These are phyloP conservation scores for Calonectria pteridis DNA, from an alignment of 2,329 filamentous ascomycete genomes.

Conservation along the genomic window DNA sequence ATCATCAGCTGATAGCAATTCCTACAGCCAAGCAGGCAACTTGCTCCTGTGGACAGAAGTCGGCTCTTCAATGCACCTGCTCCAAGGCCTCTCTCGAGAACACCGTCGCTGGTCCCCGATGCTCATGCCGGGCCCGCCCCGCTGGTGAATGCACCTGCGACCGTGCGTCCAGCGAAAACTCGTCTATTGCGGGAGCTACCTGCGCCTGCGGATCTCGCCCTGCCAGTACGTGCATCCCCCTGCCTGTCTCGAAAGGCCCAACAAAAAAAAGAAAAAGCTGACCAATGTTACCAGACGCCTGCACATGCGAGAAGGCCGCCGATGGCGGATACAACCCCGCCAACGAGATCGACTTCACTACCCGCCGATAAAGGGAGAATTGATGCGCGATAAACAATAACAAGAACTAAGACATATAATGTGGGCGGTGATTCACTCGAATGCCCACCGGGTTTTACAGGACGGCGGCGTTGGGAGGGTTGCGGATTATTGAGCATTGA, in stretches of 20 bases:
- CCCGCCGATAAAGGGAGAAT: constrained; percentile 51
- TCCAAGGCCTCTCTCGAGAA: constrained; percentile 84
- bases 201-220: constrained; percentile 85
- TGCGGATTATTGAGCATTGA: neutral
- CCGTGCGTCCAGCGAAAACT: constrained; percentile 77
- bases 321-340: constrained; percentile 71
- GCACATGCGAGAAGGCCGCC: constrained; percentile 84
- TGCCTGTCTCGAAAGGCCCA: neutral
- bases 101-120: constrained; percentile 76
- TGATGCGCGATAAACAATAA: neutral
- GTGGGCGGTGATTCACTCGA: constrained; percentile 12
- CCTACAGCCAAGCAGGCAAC: constrained; percentile 70
- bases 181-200: constrained; percentile 66
- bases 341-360: constrained; percentile 91
- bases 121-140: constrained; percentile 85
- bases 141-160: constrained; percentile 87
- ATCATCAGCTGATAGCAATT: constrained; percentile 13
- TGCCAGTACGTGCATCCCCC: constrained; percentile 65
- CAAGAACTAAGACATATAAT: constrained; percentile 3
- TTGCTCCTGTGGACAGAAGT: constrained; percentile 92
- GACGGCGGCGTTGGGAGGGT: constrained; percentile 5
- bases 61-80: constrained; percentile 89
- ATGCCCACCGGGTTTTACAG: constrained; percentile 6
- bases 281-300: constrained; percentile 64
- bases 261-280: constrained; percentile 28